Conservation (phyloP, 164 flowering plant species). For the Umbilicus rupestris region DNA sequence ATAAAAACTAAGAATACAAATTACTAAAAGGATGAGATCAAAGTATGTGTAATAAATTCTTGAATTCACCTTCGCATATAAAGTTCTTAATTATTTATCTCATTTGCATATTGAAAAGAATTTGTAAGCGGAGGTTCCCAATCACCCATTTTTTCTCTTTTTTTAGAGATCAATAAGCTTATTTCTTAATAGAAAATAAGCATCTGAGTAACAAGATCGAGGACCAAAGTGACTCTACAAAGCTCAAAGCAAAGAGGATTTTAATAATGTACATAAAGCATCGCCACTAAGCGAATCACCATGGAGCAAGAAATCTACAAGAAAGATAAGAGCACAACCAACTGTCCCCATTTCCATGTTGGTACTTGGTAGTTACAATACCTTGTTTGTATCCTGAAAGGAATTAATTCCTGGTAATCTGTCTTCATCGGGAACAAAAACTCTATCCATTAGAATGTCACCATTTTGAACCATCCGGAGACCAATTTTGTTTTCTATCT, state of each 20-base stretch:
- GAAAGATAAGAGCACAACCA: not conserved
- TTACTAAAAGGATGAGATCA: not conserved
- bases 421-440: conserved; percentile 89
- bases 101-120: no score
- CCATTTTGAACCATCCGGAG: conserved; percentile 95
- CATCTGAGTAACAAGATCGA: not conserved
- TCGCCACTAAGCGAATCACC: not conserved
- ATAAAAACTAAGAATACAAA: not conserved
- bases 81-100: not conserved
- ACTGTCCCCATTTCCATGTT: not conserved
- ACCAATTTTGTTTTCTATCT: conserved; percentile 90
- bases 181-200: not conserved
- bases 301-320: not conserved
- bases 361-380: conserved; percentile 11
- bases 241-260: not conserved
- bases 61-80: not conserved
- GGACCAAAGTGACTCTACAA: not conserved
- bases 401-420: conserved; percentile 80
- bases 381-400: conserved; percentile 91
- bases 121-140: no score
- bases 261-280: not conserved
- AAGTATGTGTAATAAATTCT: not conserved
- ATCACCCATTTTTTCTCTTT: no score
- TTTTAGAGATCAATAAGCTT: not conserved
- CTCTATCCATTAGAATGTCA: conserved; percentile 60